Percentiles rank a stretch among this genome's conserved stretches.
Evolutionary conservation across 2,329 filamentous ascomycete genomes (phyloP).

Genomic region (Rachicladosporium sp.): DNA sequence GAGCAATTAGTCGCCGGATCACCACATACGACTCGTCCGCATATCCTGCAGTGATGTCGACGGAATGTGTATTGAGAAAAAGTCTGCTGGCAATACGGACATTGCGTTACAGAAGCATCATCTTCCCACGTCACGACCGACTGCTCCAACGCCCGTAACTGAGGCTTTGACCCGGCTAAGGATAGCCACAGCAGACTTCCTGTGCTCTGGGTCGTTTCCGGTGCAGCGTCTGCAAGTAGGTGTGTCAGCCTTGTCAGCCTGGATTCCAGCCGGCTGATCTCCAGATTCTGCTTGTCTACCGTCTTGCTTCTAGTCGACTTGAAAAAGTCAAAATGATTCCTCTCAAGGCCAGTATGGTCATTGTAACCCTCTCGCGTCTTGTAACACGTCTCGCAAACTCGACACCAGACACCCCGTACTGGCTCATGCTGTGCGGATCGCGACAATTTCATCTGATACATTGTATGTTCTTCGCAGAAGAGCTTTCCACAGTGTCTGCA

Average conservation of each 20-base stretch:
- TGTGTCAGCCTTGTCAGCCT: conserved; percentile 81
- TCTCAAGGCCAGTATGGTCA: conserved; percentile 50
- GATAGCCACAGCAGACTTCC: conserved; percentile 46
- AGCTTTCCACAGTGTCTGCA: conserved; percentile 85
- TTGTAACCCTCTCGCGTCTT: conserved; percentile 94
- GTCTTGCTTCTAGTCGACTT: conserved; percentile 57
- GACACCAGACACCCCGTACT: conserved; percentile 78
- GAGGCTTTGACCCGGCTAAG: conserved; percentile 51
- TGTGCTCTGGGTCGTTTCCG: conserved; percentile 42
- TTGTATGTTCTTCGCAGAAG: conserved; percentile 95
- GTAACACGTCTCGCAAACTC: conserved; percentile 98
- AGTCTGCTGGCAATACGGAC: conserved; percentile 91
- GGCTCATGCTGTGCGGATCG: conserved; percentile 82
- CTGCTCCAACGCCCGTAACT: conserved; percentile 69
- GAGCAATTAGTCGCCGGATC: conserved; percentile 79
- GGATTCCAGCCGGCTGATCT: conserved; percentile 83
- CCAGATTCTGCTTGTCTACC: conserved; percentile 74
- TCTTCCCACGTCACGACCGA: conserved; percentile 93
- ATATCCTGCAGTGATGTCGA: conserved; percentile 87
- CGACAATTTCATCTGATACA: conserved; percentile 99
- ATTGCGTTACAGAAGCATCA: conserved; percentile 64
- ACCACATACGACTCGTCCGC: conserved; percentile 83
- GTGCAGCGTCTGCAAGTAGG: conserved; percentile 60
- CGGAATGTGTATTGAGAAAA: conserved; percentile 89
- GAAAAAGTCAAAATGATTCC: conserved; percentile 65